Evolutionary conservation across 2,329 filamentous ascomycete genomes (phyloP).

Genomic region (Trichoderma oligosporum): DNA sequence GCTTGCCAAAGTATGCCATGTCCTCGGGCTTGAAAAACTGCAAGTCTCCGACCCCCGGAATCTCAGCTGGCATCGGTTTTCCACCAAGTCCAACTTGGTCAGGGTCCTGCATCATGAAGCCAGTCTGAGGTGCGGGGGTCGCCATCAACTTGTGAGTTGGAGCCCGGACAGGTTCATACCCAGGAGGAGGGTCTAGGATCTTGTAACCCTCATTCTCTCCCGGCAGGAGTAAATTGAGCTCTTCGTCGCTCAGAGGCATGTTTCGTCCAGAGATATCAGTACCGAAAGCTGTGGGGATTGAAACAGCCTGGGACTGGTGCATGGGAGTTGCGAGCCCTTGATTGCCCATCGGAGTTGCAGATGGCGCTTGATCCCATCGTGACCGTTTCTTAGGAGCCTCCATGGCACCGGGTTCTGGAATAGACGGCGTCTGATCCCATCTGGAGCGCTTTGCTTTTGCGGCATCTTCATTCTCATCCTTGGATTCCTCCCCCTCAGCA

Average conservation of each 20-base stretch:
- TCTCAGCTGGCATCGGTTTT: slow-evolving; percentile 90
- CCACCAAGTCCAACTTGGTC: slow-evolving; percentile 78
- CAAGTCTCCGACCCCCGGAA: slow-evolving; percentile 90
- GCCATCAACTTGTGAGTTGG: slow-evolving; percentile 71
- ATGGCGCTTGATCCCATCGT: slow-evolving; percentile 88
- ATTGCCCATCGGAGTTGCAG: slow-evolving; percentile 70
- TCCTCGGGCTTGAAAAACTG: slow-evolving; percentile 99
- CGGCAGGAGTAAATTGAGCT: slow-evolving; percentile 86
- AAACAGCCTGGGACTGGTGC: slow-evolving; percentile 61
- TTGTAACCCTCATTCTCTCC: slow-evolving; percentile 88
- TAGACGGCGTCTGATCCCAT: slow-evolving; percentile 78
- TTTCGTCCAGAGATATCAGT: slow-evolving; percentile 78
- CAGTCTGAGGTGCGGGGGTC: slow-evolving; percentile 70
- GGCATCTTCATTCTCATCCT: slow-evolving; percentile 49
- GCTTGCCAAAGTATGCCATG: slow-evolving; percentile 97
- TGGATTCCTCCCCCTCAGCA: slow-evolving; percentile 49
- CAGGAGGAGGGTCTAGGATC: slow-evolving; percentile 82
- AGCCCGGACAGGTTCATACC: slow-evolving; percentile 80
- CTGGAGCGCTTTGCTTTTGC: slow-evolving; percentile 71
- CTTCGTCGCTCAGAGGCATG: slow-evolving; percentile 83
- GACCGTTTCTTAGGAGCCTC: slow-evolving; percentile 71
- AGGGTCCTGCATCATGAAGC: slow-evolving; percentile 97
- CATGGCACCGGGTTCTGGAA: slow-evolving; percentile 48
- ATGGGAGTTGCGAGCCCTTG: slow-evolving; percentile 74
- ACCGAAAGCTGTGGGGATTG: slow-evolving; percentile 63